Evolutionary conservation across 345 rosid species (phyloP).

Genomic region (Eucalyptus regnans): DNA sequence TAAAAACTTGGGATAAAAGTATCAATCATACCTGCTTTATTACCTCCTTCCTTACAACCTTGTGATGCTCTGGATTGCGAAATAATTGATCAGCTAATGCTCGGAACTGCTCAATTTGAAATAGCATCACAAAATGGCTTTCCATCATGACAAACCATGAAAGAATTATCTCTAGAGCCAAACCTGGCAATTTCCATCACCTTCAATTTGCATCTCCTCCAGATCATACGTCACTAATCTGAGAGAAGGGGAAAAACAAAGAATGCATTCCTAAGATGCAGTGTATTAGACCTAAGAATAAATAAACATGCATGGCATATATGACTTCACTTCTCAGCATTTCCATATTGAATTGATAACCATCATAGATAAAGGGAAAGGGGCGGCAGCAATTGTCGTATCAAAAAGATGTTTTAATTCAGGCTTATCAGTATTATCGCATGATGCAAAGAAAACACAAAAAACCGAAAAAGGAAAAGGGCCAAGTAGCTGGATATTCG

Average conservation of each 20-base stretch:
- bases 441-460: background rate
- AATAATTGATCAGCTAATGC: slow-evolving; percentile 92
- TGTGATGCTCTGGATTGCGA: slow-evolving; percentile 74
- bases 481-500: background rate
- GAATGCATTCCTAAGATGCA: background rate
- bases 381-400: background rate
- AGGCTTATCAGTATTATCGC: background rate
- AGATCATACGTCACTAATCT: slow-evolving; percentile 80
- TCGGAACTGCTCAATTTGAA: slow-evolving; percentile 50
- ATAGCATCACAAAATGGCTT: background rate
- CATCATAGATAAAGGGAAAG: background rate
- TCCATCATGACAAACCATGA: background rate
- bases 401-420: background rate
- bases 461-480: background rate
- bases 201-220: slow-evolving; percentile 80
- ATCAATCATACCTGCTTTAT: slow-evolving; percentile 62
- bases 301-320: background rate
- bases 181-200: slow-evolving; percentile 99
- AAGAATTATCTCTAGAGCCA: background rate
- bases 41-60: slow-evolving; percentile 65
- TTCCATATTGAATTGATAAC: background rate
- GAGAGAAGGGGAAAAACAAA: background rate
- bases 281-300: background rate
- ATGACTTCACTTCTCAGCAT: background rate
- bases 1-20: background rate